Percentiles rank a stretch among this genome's conserved stretches.
Conservation (phyloP, 768 basidiomycete genomes). For the Termitomyces sp. region DNA sequence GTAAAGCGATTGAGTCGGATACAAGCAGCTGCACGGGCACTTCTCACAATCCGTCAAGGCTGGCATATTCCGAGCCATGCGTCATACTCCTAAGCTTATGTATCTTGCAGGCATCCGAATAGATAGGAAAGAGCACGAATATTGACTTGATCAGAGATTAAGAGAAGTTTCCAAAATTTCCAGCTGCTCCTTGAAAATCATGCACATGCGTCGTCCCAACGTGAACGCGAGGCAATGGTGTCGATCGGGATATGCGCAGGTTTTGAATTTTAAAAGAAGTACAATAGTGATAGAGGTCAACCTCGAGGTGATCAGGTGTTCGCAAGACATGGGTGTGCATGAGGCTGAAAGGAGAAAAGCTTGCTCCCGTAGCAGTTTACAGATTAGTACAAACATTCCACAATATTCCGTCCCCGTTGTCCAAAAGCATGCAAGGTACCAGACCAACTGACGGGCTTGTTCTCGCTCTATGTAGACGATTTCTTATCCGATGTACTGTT, state of each 20-base stretch:
- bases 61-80: not conserved
- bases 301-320: constrained; percentile 4
- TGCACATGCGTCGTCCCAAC: constrained; percentile 13
- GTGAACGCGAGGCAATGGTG: constrained; percentile 16
- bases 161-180: not conserved
- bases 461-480: not conserved
- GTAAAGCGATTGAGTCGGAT: not conserved
- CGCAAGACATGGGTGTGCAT: not conserved
- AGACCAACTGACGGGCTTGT: not conserved
- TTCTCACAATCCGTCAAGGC: not conserved
- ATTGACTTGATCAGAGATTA: not conserved
- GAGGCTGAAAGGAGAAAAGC: not conserved
- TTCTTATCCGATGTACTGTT: constrained; percentile 2
- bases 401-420: not conserved
- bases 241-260: constrained; percentile 8
- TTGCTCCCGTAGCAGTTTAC: not conserved
- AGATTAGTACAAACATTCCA: constrained; percentile 10
- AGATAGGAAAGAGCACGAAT: not conserved
- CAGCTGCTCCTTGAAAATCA: constrained; percentile 1
- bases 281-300: not conserved
- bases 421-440: not conserved
- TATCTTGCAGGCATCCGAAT: not conserved
- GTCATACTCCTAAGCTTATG: not conserved
- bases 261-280: constrained; percentile 9
- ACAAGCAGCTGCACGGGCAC: not conserved